Evolutionary conservation across 805 yeast species (phyloP).

Genomic region (Yamadazyma insecticola): DNA sequence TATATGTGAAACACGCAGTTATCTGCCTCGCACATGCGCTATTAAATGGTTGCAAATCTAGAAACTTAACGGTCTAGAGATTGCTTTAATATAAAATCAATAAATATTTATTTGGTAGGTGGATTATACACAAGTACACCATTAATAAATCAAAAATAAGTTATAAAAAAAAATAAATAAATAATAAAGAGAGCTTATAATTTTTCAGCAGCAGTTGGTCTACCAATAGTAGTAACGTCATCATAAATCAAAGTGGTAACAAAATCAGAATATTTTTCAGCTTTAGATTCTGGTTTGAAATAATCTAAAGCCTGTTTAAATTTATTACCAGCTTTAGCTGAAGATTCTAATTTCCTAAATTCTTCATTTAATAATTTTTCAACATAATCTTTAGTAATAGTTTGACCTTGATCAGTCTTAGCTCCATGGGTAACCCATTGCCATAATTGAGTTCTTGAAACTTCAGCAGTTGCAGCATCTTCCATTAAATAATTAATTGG

Average conservation of each 20-base stretch:
- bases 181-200: conserved; percentile 22
- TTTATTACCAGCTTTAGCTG: conserved; percentile 58
- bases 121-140: no score
- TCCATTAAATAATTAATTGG: conserved; percentile 85
- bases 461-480: conserved; percentile 89
- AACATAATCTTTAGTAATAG: conserved; percentile 58
- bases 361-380: conserved; percentile 55
- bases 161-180: no score
- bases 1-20: no score
- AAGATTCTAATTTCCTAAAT: conserved; percentile 45
- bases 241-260: conserved; percentile 74
- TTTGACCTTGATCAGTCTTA: conserved; percentile 51
- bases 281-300: conserved; percentile 69
- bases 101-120: no score
- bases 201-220: conserved; percentile 38
- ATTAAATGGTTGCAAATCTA: no score
- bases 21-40: no score
- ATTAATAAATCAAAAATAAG: background rate
- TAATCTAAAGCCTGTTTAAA: conserved; percentile 65
- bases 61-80: no score
- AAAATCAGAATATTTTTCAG: conserved; percentile 70
- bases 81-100: no score
- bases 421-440: conserved; percentile 80
- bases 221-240: conserved; percentile 55
- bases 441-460: conserved; percentile 74